Conservation (phyloP, 306 rosid species). For the Vigna reflexopilosa region DNA sequence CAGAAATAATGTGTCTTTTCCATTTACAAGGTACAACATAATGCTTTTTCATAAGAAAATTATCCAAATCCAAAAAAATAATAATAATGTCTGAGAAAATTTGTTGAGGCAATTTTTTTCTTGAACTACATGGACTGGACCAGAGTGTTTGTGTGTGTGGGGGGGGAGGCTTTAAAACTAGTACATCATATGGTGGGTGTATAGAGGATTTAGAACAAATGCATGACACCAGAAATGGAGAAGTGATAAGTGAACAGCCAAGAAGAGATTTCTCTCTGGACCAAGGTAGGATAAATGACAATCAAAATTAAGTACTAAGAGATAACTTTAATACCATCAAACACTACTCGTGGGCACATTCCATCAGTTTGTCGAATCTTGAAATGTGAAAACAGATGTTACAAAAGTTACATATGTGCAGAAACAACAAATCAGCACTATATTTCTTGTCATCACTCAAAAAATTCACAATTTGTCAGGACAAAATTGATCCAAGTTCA, state of each 20-base stretch:
- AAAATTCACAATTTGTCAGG: constrained; percentile 49
- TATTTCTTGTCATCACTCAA: constrained; percentile 48
- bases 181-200: not conserved
- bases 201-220: not conserved
- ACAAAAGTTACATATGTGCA: constrained; percentile 41
- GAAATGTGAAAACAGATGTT: constrained; percentile 29
- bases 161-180: not conserved
- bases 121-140: not conserved
- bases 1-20: not conserved
- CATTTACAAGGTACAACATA: not conserved
- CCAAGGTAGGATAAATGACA: constrained; percentile 17
- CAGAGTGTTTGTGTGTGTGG: not conserved
- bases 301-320: constrained; percentile 21
- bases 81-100: not conserved
- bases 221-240: not conserved
- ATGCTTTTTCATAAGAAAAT: not conserved
- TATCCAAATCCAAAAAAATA: constrained; percentile 1
- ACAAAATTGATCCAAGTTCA: constrained; percentile 59
- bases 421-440: constrained; percentile 46
- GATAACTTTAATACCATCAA: constrained; percentile 21
- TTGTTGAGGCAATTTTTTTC: constrained; percentile 2
- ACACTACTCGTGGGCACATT: constrained; percentile 39
- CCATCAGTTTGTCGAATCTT: constrained; percentile 32
- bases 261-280: not conserved
- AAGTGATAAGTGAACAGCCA: constrained; percentile 1